These are phyloP conservation scores for Neonectria sp. DNA, from an alignment of 2,329 filamentous ascomycete genomes.

Conservation along the genomic window DNA sequence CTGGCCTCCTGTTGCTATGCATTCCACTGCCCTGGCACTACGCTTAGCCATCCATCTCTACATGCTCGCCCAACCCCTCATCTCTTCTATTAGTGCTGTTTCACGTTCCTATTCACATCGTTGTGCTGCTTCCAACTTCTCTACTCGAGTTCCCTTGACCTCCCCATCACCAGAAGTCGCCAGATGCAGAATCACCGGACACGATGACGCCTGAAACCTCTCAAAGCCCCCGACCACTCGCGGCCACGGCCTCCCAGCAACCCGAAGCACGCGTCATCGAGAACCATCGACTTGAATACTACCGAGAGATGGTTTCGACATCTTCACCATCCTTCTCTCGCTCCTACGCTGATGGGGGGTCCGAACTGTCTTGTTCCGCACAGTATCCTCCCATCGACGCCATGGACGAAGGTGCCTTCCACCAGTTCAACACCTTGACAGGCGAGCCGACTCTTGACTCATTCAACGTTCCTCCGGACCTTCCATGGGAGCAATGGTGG, in stretches of 20 bases:
- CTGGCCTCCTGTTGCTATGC: neutral
- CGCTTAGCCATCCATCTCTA: too few relatives aligned
- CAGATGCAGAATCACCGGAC: too few relatives aligned
- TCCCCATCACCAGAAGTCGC: too few relatives aligned
- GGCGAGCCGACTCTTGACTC: neutral
- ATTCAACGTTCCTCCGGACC: neutral
- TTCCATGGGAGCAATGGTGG: constrained; percentile 3
- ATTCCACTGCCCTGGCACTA: constrained; percentile 2
- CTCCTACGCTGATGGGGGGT: neutral
- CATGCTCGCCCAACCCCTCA: neutral
- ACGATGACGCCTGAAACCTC: neutral
- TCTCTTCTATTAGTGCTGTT: too few relatives aligned
- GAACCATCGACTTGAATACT: neutral
- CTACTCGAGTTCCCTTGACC: too few relatives aligned
- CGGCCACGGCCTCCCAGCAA: neutral
- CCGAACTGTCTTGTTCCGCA: too few relatives aligned
- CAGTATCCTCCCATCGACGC: neutral
- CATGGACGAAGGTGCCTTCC: neutral
- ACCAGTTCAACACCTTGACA: neutral
- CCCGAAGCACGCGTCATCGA: neutral
- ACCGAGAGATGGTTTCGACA: neutral
- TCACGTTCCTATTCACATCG: neutral
- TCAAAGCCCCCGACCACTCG: neutral
- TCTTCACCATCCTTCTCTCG: neutral
- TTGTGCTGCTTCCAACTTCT: neutral